Evolutionary conservation across 257 asterid genomes (phyloP).

Genomic region (Thymus mandschuricus): DNA sequence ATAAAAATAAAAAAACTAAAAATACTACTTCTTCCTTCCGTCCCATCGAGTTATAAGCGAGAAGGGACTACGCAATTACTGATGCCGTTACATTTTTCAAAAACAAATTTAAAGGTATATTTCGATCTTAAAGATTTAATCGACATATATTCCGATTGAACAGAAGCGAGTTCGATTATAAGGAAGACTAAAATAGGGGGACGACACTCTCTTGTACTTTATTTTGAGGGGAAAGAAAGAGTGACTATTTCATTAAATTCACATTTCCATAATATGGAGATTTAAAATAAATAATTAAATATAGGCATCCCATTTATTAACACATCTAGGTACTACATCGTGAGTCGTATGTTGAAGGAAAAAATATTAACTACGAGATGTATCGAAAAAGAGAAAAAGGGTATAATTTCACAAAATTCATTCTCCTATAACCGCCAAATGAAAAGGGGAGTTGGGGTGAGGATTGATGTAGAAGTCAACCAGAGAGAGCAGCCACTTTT

Average conservation of each 20-base stretch:
- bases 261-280: background rate
- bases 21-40: no score
- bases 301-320: background rate
- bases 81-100: no score
- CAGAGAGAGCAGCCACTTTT: background rate
- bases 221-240: background rate
- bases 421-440: background rate
- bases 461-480: conserved; percentile 22
- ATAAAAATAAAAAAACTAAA: no score
- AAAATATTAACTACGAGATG: background rate
- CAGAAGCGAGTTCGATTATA: background rate
- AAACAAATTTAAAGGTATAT: no score
- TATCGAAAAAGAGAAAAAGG: background rate
- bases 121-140: no score
- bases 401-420: background rate
- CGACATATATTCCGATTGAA: no score
- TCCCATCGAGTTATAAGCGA: no score
- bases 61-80: no score
- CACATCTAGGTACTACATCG: background rate
- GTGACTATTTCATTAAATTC: background rate
- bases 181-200: background rate
- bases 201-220: background rate
- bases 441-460: background rate
- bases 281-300: background rate
- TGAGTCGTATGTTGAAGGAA: background rate